Evolutionary conservation across 495 filamentous ascomycete genomes (phyloP).

Genomic region (Terfezia boudieri): DNA sequence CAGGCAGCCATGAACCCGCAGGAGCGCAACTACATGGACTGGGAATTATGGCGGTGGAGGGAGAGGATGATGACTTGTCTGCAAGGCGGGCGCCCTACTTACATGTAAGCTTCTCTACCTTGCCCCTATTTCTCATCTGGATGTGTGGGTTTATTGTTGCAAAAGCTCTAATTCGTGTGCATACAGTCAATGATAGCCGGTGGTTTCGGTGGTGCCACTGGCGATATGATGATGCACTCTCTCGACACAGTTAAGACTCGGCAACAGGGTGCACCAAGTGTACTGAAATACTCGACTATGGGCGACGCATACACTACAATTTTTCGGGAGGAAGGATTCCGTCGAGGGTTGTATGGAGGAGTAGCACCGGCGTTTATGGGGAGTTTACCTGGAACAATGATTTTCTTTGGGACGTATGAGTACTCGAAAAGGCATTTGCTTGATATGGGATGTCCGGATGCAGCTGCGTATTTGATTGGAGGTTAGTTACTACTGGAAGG

Average conservation of each 20-base stretch:
- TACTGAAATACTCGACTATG: conserved; percentile 76
- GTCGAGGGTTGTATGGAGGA: conserved; percentile 77
- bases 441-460: conserved; percentile 53
- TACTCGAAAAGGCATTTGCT: conserved; percentile 79
- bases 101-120: conserved; percentile 20
- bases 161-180: background rate
- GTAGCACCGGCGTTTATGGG: conserved; percentile 74
- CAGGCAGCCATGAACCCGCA: background rate
- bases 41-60: background rate
- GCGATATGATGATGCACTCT: conserved; percentile 97
- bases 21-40: background rate
- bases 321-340: conserved; percentile 71
- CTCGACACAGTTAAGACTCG: conserved; percentile 98
- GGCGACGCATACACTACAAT: conserved; percentile 78
- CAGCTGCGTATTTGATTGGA: conserved; percentile 62
- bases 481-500: conserved; percentile 26
- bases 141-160: background rate
- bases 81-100: conserved; percentile 23
- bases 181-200: conserved; percentile 80
- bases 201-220: conserved; percentile 69
- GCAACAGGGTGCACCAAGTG: conserved; percentile 86
- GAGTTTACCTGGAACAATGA: conserved; percentile 79
- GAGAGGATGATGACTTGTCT: background rate
- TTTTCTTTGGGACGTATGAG: conserved; percentile 94
- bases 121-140: background rate